phyloP scores from a whole-genome alignment of 768 basidiomycete species.

The Pleurotus platypus region DNA sequence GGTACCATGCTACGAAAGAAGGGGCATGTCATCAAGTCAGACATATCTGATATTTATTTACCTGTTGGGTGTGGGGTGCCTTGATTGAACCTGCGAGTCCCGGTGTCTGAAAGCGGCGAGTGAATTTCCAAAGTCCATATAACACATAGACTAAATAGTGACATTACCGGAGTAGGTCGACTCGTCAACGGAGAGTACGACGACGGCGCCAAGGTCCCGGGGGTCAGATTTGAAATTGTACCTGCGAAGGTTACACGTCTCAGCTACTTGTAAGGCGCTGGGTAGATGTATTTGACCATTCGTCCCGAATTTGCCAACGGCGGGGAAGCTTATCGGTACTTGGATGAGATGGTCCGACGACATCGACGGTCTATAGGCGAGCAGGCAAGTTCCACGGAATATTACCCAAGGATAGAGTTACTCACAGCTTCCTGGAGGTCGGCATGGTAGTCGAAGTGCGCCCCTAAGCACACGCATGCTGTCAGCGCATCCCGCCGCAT shows the following conservation, averaged over 20 bases:
- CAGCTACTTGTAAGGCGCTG: neutral
- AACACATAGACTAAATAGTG: neutral
- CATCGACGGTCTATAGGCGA: constrained; percentile 47
- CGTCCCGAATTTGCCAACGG: constrained; percentile 52
- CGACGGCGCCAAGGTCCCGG: constrained; percentile 52
- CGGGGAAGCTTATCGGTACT: constrained; percentile 53
- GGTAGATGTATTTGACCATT: constrained; percentile 41
- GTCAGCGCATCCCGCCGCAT: no score
- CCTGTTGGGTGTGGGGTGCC: constrained; percentile 79
- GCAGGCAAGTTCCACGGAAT: constrained; percentile 13
- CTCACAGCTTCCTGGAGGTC: constrained; percentile 61
- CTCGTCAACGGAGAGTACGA: constrained; percentile 66
- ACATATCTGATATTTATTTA: constrained; percentile 20
- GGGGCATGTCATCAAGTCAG: neutral
- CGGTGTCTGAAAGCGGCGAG: constrained; percentile 31
- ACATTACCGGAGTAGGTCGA: constrained; percentile 53
- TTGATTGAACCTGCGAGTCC: constrained; percentile 51
- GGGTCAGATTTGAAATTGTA: constrained; percentile 78
- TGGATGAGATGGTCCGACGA: constrained; percentile 56
- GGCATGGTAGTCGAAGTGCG: constrained; percentile 73
- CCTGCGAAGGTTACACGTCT: constrained; percentile 24
- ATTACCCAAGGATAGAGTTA: constrained; percentile 3
- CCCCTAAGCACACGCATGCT: constrained; percentile 26
- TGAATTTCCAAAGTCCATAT: no score
- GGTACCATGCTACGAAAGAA: constrained; percentile 68